Base-by-base conservation (phyloP, 164 flowering plant genomes). In the Liriodendron chinense region DNA sequence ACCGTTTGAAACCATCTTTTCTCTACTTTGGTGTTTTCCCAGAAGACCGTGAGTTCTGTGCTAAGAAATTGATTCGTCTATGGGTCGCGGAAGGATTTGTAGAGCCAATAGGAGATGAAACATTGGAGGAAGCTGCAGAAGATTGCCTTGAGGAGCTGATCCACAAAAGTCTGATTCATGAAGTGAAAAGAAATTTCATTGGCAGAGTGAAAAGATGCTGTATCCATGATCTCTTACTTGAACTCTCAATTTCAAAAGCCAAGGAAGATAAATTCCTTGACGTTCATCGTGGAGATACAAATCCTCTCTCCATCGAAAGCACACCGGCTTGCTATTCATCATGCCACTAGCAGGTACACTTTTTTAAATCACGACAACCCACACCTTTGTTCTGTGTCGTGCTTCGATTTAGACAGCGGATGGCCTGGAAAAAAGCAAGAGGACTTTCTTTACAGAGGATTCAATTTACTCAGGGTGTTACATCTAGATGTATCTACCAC, bases 21-120 rank as follows among this genome's bases (percentile, higher is more conserved):
- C 43, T 34, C 4, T 34, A 34, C 43, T 1, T 34, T 2, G 43
- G 43, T 21, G 68, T 85, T 2, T 86, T 81, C 70, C 91, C 89
- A 2, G 89, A 86, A 65, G 89, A 86, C 50, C 80, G 78, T 71
- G 84, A 72, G 7, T 80, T 88, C 48, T 21, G 64, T 10, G 84
- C 81, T 28, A 81, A 81, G 47, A 86, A 82, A 24, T 47, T 86
- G 26, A 74, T 85, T 7, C 71, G 74, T 21, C 81, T 87, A 85
- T 86, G 89, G 91, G 78, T 85, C 24, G 89, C 85, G 22, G 91
- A 88, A 70, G 86, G 87, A 1, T 85, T 88, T 62, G 78, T 82
- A 12, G 83, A 83, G 3, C 47, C 74, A 50, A 79, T 84, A 47
- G 79, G 71, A 65, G 79, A 79, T 9, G 74, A 79, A 69, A 56